These are phyloP conservation scores for Torulaspora maleeae DNA, from an alignment of 805 yeast genomes.

Conservation along the genomic window DNA sequence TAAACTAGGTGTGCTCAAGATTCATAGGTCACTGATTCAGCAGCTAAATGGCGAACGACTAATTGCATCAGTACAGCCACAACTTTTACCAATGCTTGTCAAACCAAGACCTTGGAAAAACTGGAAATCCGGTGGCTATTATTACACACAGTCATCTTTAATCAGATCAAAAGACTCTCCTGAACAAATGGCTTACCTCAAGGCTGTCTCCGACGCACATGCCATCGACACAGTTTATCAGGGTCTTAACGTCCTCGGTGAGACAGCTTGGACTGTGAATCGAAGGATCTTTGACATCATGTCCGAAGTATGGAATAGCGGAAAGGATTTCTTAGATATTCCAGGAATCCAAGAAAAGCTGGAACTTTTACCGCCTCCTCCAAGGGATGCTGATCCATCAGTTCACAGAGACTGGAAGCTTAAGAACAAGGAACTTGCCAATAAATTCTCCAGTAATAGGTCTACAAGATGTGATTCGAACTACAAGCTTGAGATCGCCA, in stretches of 20 bases:
- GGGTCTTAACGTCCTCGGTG: constrained; percentile 82
- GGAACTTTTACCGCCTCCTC: constrained; percentile 54
- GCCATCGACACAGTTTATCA: constrained; percentile 62
- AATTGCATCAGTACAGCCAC: constrained; percentile 71
- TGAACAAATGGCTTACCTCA: constrained; percentile 83
- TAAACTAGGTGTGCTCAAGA: constrained; percentile 72
- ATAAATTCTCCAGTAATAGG: constrained; percentile 61
- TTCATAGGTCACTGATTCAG: constrained; percentile 64
- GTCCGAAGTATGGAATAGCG: constrained; percentile 82
- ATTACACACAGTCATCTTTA: constrained; percentile 55
- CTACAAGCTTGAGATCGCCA: constrained; percentile 89
- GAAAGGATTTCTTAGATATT: constrained; percentile 66
- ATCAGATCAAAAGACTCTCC: constrained; percentile 80
- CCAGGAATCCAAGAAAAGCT: constrained; percentile 51
- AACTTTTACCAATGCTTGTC: constrained; percentile 85
- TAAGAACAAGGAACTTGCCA: constrained; percentile 50
- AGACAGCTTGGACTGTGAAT: constrained; percentile 91
- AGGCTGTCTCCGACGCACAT: constrained; percentile 71
- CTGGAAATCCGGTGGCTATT: constrained; percentile 81
- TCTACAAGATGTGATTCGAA: constrained; percentile 92
- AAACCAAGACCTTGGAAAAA: constrained; percentile 86
- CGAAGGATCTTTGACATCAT: constrained; percentile 61
- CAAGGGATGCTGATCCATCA: constrained; percentile 64
- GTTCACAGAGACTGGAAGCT: constrained; percentile 65
- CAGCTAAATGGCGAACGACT: constrained; percentile 63